Evolutionary conservation across 768 basidiomycete genomes (phyloP).

Genomic region (Kwoniella europaea): DNA sequence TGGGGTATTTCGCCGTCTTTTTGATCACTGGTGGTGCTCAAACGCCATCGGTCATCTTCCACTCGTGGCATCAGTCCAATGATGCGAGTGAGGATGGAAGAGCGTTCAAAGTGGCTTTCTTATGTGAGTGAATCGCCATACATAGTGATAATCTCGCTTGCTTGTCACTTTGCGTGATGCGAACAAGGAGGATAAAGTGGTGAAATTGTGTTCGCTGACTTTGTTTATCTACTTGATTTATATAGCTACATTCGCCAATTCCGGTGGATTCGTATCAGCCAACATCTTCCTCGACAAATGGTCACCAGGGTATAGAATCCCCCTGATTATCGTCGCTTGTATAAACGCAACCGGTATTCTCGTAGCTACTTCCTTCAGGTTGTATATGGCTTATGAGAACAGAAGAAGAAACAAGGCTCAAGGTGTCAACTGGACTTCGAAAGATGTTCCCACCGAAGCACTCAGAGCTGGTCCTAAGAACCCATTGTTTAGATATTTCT

Average conservation of each 20-base stretch:
- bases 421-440: conserved; percentile 40
- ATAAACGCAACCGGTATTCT: conserved; percentile 29
- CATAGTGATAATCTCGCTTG: too few species aligned
- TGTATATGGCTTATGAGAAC: conserved; percentile 32
- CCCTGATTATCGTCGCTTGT: conserved; percentile 29
- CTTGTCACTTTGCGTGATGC: too few species aligned
- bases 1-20: conserved; percentile 66
- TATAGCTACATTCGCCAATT: conserved; percentile 31
- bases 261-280: conserved; percentile 39
- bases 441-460: conserved; percentile 44
- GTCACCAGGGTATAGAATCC: conserved; percentile 25
- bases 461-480: conserved; percentile 31
- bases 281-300: conserved; percentile 42
- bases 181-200: too few species aligned
- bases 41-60: conserved; percentile 33
- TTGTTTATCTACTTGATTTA: neutral
- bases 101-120: conserved; percentile 24
- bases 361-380: conserved; percentile 23
- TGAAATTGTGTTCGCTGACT: neutral
- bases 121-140: conserved; percentile 12
- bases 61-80: conserved; percentile 61
- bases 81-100: conserved; percentile 58
- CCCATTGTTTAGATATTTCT: conserved; percentile 42
- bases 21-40: conserved; percentile 62
- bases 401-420: conserved; percentile 38